Evolutionary conservation across 208 protist genomes (phyloP), one percentile per base, ranked within the genome.

Genomic region (Leishmania gerbilli): DNA sequence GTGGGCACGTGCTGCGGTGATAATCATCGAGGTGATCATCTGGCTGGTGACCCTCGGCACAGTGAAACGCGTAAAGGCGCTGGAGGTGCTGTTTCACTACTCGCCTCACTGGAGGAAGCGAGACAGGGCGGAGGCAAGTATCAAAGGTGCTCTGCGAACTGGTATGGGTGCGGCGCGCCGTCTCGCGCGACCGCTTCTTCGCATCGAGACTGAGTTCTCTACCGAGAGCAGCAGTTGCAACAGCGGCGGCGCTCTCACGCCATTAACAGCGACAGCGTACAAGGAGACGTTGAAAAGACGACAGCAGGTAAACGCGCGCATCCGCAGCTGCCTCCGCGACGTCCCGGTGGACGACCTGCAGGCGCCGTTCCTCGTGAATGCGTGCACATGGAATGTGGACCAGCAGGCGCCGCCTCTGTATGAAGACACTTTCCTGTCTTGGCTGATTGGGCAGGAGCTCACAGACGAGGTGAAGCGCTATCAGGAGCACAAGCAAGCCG

Each of bases 321-420:
- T 93, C 69, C 85, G 90, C n/a, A 80, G 79, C 31, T 79, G 13
- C 42, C 78, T 92, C 27, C 64, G 53, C 34, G 45, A 64, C 47
- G 76, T 86, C 49, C 40, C 77, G 3, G 64, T 80, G 6, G 77
- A 79, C 3, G 80, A 84, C 11, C 71, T 87, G 31, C 64, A 88
- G 64, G 75, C 76, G 19, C 82, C 83, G 15, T 84, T 96, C 45
- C 74, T 86, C 31, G 86, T 96, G 60, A 91, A 93, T 71, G 86
- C 88, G 45, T 94, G 92, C 69, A 96, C 92, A 47, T 96, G 92
- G 92, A 96, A 96, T 71, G 92, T 96, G 24, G 88, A 96, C 75
- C 89, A 91, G 82, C 88, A 87, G 69, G 67, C 83, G 15, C 90
- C 87, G 40, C 92, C 91, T 15, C 62, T 82, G 40, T 56, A 87